A percentile compares a stretch with the other conserved stretches of the same genome.
These are phyloP conservation scores for Fusarium sp. DNA, from an alignment of 2,329 filamentous ascomycete genomes.

Conservation along the genomic window DNA sequence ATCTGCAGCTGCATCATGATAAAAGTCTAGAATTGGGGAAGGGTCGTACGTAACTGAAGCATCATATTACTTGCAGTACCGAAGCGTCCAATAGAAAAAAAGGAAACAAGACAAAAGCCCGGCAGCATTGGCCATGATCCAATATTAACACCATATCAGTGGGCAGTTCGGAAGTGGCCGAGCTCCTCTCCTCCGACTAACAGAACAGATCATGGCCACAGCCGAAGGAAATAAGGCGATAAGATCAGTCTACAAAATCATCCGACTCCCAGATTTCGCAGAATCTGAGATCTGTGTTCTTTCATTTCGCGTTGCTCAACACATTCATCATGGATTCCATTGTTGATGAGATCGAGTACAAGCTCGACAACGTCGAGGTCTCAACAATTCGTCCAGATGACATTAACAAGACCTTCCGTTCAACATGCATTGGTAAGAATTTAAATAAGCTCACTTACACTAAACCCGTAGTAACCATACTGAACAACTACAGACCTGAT, in stretches of 20 bases:
- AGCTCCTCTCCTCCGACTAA: constrained; percentile 40
- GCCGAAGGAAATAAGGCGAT: constrained; percentile 38
- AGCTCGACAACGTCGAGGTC: constrained; percentile 66
- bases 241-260: constrained; percentile 11
- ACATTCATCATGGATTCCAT: constrained; percentile 51
- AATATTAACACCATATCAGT: constrained; percentile 12
- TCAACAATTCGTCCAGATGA: constrained; percentile 63
- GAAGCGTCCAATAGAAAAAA: constrained; percentile 28
- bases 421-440: constrained; percentile 70
- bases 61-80: constrained; percentile 10
- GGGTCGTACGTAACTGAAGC: constrained; percentile 12
- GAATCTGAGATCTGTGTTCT: not conserved
- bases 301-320: not conserved
- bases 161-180: constrained; percentile 51
- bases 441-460: not conserved
- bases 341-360: constrained; percentile 64
- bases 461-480: not conserved
- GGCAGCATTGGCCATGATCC: constrained; percentile 22
- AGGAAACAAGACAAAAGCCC: constrained; percentile 1
- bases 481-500: constrained; percentile 64
- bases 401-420: constrained; percentile 72
- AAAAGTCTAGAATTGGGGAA: not conserved
- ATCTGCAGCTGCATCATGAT: not conserved
- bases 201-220: constrained; percentile 19
- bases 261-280: not conserved